These are phyloP conservation scores for Colletotrichum godetiae DNA, from an alignment of 2,329 filamentous ascomycete species.

Conservation along the genomic window DNA sequence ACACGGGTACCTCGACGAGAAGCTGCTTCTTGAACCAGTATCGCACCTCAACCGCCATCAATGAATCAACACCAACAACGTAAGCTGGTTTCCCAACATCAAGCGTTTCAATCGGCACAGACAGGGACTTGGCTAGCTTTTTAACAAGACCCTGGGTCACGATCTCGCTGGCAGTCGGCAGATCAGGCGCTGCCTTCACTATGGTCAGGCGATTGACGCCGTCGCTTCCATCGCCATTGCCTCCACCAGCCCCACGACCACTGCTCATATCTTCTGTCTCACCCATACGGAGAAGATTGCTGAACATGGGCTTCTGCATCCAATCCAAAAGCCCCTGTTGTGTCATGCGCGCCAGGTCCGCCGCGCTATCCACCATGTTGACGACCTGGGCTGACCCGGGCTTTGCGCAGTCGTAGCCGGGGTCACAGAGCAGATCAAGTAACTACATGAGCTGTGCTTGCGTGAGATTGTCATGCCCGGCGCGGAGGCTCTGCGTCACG, in stretches of 20 bases:
- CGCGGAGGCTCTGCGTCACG: neutral
- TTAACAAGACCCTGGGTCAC: neutral
- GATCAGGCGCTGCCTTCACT: neutral
- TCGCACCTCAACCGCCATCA: constrained; percentile 18
- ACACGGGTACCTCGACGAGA: neutral
- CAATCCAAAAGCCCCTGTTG: neutral
- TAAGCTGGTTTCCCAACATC: constrained; percentile 14
- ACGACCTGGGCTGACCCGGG: neutral
- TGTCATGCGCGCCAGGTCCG: neutral
- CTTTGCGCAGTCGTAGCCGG: neutral
- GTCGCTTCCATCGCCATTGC: neutral
- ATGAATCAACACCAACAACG: constrained; percentile 17
- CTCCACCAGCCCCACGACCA: neutral
- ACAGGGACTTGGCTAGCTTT: constrained; percentile 8
- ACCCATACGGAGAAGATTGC: neutral
- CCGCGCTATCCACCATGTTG: neutral
- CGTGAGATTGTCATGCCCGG: neutral
- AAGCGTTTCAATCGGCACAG: constrained; percentile 3
- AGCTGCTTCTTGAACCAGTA: constrained; percentile 20
- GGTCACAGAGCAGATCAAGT: neutral
- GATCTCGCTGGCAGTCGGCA: constrained; percentile 1
- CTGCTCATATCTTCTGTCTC: neutral
- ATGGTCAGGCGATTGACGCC: constrained; percentile 5
- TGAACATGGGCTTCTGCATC: constrained; percentile 11
- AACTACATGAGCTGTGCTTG: neutral